Evolutionary conservation across 768 basidiomycete species (phyloP), one percentile per base, ranked within the genome.

Genomic region (Mycena metata): DNA sequence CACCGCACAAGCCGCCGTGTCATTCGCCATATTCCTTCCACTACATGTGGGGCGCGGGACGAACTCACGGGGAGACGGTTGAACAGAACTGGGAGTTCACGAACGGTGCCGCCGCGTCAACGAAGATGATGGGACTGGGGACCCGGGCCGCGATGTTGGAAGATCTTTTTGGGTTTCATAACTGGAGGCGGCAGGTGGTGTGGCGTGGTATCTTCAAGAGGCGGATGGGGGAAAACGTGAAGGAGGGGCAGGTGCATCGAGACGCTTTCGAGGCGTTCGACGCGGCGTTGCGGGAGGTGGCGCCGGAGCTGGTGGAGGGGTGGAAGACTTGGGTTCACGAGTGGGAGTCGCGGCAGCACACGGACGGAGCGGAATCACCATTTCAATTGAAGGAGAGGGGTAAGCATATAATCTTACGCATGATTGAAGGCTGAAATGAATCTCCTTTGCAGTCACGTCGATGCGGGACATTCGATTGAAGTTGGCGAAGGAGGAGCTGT

Each of bases 221-320:
- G 24, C 16, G 45, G 23, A 41, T 42, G 55, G 19, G 5, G 12
- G 55, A 56, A 21, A 56, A 56, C 23, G 41, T 56, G 41, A 42
- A 13, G 36, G 55, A 56, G 36, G 55, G 55, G 1, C 21, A 51
- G 24, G 15, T 50, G 1, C 47, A 61, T 21, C 47, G 47, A 7
- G 60, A 61, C 21, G 49, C 49, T 17, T 61, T 61, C 16, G 24
- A 61, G 5, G 49, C 49, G 24, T 61, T 61, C 12, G 47, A 61
- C 16, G 23, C 35, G 9, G 49, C 39, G 13, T 24, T 61, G 17
- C 10, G 47, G 36, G 60, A 26, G 23, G 6, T 24, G 12, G 60
- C 17, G 4, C 47, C 39, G 11, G 49, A 51, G 16, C 17, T 50
- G 36, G 60, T 61, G 21, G 60, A 9, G 21, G 17, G 15, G 1